Evolutionary conservation across 192 early-diverging fungal genomes (phyloP).

Genomic region (Mortierella hygrophila): DNA sequence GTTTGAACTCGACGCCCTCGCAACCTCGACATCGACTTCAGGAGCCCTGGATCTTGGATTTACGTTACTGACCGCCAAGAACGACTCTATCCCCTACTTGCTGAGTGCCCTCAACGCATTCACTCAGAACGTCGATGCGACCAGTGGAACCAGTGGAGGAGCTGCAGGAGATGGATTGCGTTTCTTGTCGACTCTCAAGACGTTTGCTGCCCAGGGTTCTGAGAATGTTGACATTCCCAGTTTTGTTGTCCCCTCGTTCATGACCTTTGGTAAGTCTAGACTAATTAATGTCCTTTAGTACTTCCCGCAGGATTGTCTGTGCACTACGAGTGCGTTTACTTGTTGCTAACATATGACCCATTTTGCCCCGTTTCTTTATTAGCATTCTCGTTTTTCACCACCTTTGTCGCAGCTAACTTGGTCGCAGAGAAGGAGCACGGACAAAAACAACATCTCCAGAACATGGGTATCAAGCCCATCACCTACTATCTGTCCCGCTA

Average conservation of each 20-base stretch:
- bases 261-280: conserved; percentile 47
- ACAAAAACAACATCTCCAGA: conserved; percentile 50
- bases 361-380: background rate
- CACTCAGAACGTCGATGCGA: conserved; percentile 40
- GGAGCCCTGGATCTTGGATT: conserved; percentile 51
- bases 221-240: conserved; percentile 54
- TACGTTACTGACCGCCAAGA: conserved; percentile 18
- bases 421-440: conserved; percentile 52
- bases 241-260: conserved; percentile 51
- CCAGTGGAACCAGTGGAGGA: conserved; percentile 20
- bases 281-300: background rate
- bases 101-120: conserved; percentile 38
- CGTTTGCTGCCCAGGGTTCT: conserved; percentile 42
- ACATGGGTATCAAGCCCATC: conserved; percentile 41
- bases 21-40: conserved; percentile 7
- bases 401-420: conserved; percentile 37
- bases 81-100: conserved; percentile 44
- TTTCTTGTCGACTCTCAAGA: conserved; percentile 35
- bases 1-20: conserved; percentile 44
- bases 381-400: conserved; percentile 53
- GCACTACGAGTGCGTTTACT: background rate
- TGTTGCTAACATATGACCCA: background rate
- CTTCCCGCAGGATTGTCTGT: background rate
- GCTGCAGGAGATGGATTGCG: conserved; percentile 18
- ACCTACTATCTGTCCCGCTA: conserved; percentile 53